Conservation (phyloP, 176 grass and related monocot genomes). For the Echinochloa phyllopogon region DNA sequence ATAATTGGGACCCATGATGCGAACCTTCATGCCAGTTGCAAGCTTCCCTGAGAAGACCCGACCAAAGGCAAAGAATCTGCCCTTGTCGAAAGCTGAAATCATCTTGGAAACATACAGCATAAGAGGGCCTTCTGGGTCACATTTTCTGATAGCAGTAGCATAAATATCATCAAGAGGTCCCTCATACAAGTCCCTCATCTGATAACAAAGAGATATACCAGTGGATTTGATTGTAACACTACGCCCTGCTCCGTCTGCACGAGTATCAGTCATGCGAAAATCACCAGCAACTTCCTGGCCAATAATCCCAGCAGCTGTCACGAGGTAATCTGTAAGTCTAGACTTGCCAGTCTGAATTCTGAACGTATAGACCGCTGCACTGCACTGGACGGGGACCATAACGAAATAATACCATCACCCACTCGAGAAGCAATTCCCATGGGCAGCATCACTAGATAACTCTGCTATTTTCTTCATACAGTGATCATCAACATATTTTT, state of each 20-base stretch:
- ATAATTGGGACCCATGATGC: constrained; percentile 78
- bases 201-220: constrained; percentile 77
- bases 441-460: too few species aligned
- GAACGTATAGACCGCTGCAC: too few species aligned
- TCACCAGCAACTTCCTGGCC: constrained; percentile 78
- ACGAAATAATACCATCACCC: too few species aligned
- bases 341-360: too few species aligned
- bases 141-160: constrained; percentile 69
- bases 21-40: constrained; percentile 71
- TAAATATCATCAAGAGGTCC: constrained; percentile 75
- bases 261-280: constrained; percentile 80
- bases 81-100: constrained; percentile 57
- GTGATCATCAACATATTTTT: too few species aligned
- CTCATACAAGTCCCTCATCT: constrained; percentile 75
- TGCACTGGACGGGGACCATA: too few species aligned
- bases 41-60: constrained; percentile 69
- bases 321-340: constrained; percentile 78
- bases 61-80: constrained; percentile 57
- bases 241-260: constrained; percentile 69
- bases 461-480: too few species aligned
- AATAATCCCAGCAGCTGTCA: constrained; percentile 78
- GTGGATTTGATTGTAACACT: constrained; percentile 85
- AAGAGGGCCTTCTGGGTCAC: constrained; percentile 74
- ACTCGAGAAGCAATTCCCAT: too few species aligned
- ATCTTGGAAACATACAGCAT: constrained; percentile 67